Percentiles rank a stretch among this genome's conserved stretches.
These are phyloP conservation scores for Hemisphaericaspora subhashii DNA, from an alignment of 1,139 yeast species.

Conservation along the genomic window DNA sequence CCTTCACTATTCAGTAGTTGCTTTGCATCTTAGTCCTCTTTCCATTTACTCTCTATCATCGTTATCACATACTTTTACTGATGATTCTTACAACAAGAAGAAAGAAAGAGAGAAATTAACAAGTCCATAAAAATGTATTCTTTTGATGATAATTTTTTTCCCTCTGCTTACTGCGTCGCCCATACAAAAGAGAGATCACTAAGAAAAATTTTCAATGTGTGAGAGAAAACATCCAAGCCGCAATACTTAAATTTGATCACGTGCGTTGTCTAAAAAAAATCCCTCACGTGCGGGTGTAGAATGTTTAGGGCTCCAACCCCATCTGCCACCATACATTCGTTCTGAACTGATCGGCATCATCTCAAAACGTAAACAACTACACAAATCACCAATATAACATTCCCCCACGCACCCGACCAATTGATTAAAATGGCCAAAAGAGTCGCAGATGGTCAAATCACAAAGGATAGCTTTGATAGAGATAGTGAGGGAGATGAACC, in stretches of 20 bases:
- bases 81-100: conserved; percentile 16
- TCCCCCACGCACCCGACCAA: background rate
- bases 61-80: conserved; percentile 13
- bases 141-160: conserved; percentile 4
- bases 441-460: conserved; percentile 59
- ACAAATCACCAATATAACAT: background rate
- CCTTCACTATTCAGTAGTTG: no score
- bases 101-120: conserved; percentile 9
- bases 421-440: conserved; percentile 56
- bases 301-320: conserved; percentile 5
- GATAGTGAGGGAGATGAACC: conserved; percentile 34
- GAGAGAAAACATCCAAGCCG: no score
- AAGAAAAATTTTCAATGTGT: conserved; percentile 3
- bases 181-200: no score
- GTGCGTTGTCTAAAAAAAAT: no score
- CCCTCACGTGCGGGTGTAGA: no score
- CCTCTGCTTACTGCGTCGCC: background rate
- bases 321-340: no score
- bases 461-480: conserved; percentile 40
- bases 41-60: conserved; percentile 1
- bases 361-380: background rate
- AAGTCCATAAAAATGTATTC: conserved; percentile 1
- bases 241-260: conserved; percentile 5
- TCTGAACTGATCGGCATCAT: no score
- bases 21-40: background rate